A percentile compares a stretch with the other conserved stretches of the same genome.
phyloP scores from a whole-genome alignment of 2,329 filamentous ascomycete genomes.

The Lithohypha guttulata region DNA sequence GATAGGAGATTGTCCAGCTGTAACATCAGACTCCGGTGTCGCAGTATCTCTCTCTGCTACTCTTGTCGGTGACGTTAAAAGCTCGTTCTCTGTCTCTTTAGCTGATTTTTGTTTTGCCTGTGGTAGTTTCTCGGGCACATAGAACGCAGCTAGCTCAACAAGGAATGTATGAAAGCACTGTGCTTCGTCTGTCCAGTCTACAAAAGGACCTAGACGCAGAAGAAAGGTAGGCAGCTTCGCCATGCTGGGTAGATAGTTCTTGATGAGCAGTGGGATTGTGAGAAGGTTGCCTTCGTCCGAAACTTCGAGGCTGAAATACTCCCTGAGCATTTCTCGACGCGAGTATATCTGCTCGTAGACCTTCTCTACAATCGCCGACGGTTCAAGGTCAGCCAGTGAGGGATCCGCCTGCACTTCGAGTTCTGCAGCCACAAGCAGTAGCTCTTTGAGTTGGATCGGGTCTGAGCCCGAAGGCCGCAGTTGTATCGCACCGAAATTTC shows the following conservation, averaged over 20 bases:
- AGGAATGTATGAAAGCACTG: conserved; percentile 76
- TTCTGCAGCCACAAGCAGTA: conserved; percentile 64
- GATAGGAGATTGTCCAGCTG: conserved; percentile 9
- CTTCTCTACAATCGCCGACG: conserved; percentile 51
- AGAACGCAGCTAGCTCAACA: conserved; percentile 78
- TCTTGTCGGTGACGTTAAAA: neutral
- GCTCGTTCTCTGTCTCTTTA: conserved; percentile 15
- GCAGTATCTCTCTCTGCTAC: conserved; percentile 10
- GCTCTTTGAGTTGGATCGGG: conserved; percentile 56
- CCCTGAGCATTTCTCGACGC: conserved; percentile 72
- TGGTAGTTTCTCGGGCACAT: conserved; percentile 77
- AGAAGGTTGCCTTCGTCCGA: conserved; percentile 65
- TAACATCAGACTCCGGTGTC: conserved; percentile 9
- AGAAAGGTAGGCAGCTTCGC: conserved; percentile 84
- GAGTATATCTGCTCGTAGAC: conserved; percentile 61
- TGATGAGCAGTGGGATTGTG: conserved; percentile 72
- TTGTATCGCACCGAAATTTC: conserved; percentile 77
- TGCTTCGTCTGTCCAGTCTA: conserved; percentile 78
- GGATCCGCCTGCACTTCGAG: conserved; percentile 47
- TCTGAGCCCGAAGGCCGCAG: conserved; percentile 49
- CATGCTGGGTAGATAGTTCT: conserved; percentile 76
- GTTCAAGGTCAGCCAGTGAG: conserved; percentile 29
- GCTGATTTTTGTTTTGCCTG: conserved; percentile 29
- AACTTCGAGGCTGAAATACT: conserved; percentile 86
- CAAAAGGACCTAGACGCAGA: conserved; percentile 73